Conservation (phyloP, 805 yeast species). For the Monosporozyma servazzii region DNA sequence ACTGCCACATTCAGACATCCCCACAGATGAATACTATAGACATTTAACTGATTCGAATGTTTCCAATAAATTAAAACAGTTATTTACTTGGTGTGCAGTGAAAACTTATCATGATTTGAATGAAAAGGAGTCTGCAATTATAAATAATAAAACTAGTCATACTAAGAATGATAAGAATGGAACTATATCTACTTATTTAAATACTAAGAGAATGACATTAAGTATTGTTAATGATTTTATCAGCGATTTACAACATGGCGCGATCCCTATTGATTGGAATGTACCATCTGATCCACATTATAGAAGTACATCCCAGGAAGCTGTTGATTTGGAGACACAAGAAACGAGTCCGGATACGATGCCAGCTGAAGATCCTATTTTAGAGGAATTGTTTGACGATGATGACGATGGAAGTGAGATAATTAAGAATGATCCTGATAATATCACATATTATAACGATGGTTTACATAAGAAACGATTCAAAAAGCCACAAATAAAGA, state of each 20-base stretch:
- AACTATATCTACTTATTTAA: slow-evolving; percentile 7
- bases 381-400: slow-evolving; percentile 12
- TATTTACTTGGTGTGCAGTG: slow-evolving; percentile 28
- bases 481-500: neutral
- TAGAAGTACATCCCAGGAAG: neutral
- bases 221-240: slow-evolving; percentile 25
- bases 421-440: slow-evolving; percentile 2
- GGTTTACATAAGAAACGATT: slow-evolving; percentile 4
- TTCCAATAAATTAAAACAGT: slow-evolving; percentile 25
- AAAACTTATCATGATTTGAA: slow-evolving; percentile 17
- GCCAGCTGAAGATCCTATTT: slow-evolving; percentile 8
- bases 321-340: slow-evolving; percentile 13
- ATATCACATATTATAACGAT: slow-evolving; percentile 5
- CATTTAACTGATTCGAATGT: slow-evolving; percentile 24
- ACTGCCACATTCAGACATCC: slow-evolving; percentile 28
- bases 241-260: slow-evolving; percentile 22
- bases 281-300: slow-evolving; percentile 12
- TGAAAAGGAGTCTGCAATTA: slow-evolving; percentile 1
- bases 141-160: neutral
- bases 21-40: slow-evolving; percentile 26
- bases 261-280: slow-evolving; percentile 24
- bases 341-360: slow-evolving; percentile 3
- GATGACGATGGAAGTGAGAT: slow-evolving; percentile 6
- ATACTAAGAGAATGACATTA: slow-evolving; percentile 18
- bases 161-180: neutral